Evolutionary conservation across 805 yeast genomes (phyloP), one percentile per base, ranked within the genome.

Genomic region (Groenewaldozyma salmanticensis): DNA sequence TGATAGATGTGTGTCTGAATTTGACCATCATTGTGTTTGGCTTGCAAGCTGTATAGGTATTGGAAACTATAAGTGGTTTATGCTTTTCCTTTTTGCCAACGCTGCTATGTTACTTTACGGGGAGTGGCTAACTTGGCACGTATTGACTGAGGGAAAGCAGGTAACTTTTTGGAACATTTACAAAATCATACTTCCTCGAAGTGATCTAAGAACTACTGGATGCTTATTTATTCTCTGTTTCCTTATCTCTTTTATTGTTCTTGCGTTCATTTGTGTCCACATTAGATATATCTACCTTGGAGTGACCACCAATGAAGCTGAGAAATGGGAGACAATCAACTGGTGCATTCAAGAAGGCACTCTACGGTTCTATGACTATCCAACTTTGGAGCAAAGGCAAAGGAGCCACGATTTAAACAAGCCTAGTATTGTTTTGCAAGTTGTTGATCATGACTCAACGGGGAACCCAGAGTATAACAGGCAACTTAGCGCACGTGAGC

Each of bases 221-320:
- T 60, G 67, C 13, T 54, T 79, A 27, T 54, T 64, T 16, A 49
- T 75, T 17, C 52, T 79, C 33, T 64, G 74, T n/a, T 55, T 60
- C 1, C 40, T 67, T 13, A 66, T 77, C 42, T 59, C 66, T 2
- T 43, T 71, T 1, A 58, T 77, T n/a, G 61, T 70, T 19, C 45
- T 59, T 9, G 65, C 70, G 37, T 75, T 76, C 48, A 42, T 66
- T 1, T 54, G 49, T 21, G 56, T 67, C 43, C 83, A 79, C 48
- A 31, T 75, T 20, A 53, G 67, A 24, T 67, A 74, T 47, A 61
- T 81, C 2, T 70, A 67, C 47, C 66, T 72, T 33, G 94, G 94
- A 0, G 77, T 77, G 56, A 81, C 92, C 9, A 79, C 88, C 3
- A 81, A 79, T 52, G 94, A 83, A 58, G 62, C 72, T 15, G 75